Evolutionary conservation across 495 filamentous ascomycete genomes (phyloP), one percentile per base, ranked within the genome.

Genomic region (Talaromyces ruber): DNA sequence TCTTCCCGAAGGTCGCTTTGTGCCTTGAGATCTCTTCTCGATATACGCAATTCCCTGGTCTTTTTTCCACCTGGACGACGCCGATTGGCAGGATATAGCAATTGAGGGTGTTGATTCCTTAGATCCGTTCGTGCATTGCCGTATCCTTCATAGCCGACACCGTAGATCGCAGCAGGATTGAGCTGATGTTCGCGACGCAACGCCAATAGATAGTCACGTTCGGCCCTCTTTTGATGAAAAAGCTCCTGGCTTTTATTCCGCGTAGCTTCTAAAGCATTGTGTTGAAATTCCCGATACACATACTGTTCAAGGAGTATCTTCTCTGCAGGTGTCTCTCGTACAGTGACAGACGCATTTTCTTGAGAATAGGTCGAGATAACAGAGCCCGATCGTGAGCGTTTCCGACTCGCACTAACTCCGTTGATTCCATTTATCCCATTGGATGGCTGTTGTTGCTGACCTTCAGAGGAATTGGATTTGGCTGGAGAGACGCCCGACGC

Each of bases 1-100:
- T 96, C 89, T 70, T 98, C 94, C 18, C 89, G 79, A 68, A 93
- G 89, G 63, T 97, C 93, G 54, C 87, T 90, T 73, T 98, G 94
- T 37, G 85, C 82, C 66, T 85, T 85, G 71, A 90, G 75, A 61
- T 96, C 91, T 66, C 91, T 89, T 64, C 90, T 85, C 63, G 83
- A 81, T 58, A 92, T 78, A 50, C 86, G 86, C 39, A 95, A 71
- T 64, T 86, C 79, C 18, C 85, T 81, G 28, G 91, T 87, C 64
- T 87, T 83, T 66, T 89, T 82, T 59, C 87, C 86, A 24, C 91
- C 92, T 1, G 88, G 84, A 39, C 88, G 83, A 60, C 83, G 87
- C 66, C 87, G 86, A 59, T 87, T 80, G 26, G 75, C 68, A 29
- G 91, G 92, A 75, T 97, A 98, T 60, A 93, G 71, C 39, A 97